Base-by-base conservation (phyloP, 768 basidiomycete genomes). In the Amyloporia xantha region DNA sequence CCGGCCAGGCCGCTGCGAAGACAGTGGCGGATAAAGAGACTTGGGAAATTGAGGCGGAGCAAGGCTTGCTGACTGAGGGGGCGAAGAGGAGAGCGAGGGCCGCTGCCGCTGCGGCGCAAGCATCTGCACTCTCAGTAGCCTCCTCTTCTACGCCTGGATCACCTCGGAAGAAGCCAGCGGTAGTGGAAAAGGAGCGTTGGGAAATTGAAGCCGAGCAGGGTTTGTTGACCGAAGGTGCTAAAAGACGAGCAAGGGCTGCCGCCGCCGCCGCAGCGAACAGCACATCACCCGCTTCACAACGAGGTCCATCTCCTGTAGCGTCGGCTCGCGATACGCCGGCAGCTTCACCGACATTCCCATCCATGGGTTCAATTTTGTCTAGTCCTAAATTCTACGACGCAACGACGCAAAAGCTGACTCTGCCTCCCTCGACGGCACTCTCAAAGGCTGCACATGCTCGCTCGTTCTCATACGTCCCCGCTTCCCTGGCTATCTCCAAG, bases 41-140 rank as follows among this genome's bases (percentile, higher is more conserved):
- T n/a, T 89, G 86, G 86, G 88, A 90, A 55, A 72, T 85, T 25
- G 86, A 87, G 51, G 84, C 83, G 0, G 86, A 89, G 58, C 81
- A 81, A 51, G 86, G 85, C 1, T 61, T 89, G 41, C 59, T 84
- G 25, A 86, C 86, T 0, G 89, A 89, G 56, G 88, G 85, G 17
- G 85, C 81, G 15, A 77, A 75, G 55, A 69, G 86, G 28, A 75
- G 84, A 17, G 80, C 81, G 19, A 69, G 81, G 50, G 83, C 81
- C 0, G 70, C 68, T 4, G 78, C 76, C 15, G 44, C 54, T 37
- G 44, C 50, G 3, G 9, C 35, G 10, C 37, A 62, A 4, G 49
- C 68, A 0, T 52, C 65, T 9, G 46, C 70, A 7, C 47, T 51
- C 0, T 27, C 51, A 15, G 26, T 53, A 2, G 21, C 53, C 1